phyloP scores from a whole-genome alignment of 352 stramenopile genomes.

The Globisporangium recalcitrans region DNA sequence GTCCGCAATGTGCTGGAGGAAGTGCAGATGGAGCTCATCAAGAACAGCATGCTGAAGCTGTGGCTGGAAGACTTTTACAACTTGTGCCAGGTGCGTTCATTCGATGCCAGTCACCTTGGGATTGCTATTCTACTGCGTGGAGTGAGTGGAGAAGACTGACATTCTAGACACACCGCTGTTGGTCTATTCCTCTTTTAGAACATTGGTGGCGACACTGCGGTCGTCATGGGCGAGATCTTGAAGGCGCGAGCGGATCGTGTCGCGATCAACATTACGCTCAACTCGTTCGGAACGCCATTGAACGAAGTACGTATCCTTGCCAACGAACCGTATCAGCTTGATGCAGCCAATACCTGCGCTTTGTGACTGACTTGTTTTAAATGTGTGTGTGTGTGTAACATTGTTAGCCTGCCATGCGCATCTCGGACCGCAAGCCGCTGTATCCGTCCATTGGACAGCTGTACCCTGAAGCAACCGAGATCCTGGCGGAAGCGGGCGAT shows the following conservation, averaged over 20 bases:
- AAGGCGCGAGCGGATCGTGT: slow-evolving; percentile 94
- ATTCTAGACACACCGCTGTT: background rate
- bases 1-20: slow-evolving; percentile 97
- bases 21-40: slow-evolving; percentile 99
- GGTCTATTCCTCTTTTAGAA: slow-evolving; percentile 29
- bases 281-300: slow-evolving; percentile 94
- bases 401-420: slow-evolving; percentile 91
- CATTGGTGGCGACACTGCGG: slow-evolving; percentile 95
- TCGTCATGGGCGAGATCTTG: slow-evolving; percentile 97
- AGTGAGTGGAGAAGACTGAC: background rate
- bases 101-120: no score
- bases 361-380: slow-evolving; percentile 17
- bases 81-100: slow-evolving; percentile 82
- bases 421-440: slow-evolving; percentile 95
- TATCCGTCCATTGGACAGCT: slow-evolving; percentile 97
- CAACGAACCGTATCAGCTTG: no score
- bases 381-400: slow-evolving; percentile 5
- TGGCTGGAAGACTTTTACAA: slow-evolving; percentile 93
- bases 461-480: slow-evolving; percentile 95
- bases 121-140: no score
- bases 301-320: slow-evolving; percentile 79
- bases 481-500: slow-evolving; percentile 91
- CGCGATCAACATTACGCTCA: slow-evolving; percentile 99
- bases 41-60: slow-evolving; percentile 99
- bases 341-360: no score